Evolutionary conservation across 495 filamentous ascomycete species (phyloP), one percentile per base, ranked within the genome.

Genomic region (Penicillium turbatum): DNA sequence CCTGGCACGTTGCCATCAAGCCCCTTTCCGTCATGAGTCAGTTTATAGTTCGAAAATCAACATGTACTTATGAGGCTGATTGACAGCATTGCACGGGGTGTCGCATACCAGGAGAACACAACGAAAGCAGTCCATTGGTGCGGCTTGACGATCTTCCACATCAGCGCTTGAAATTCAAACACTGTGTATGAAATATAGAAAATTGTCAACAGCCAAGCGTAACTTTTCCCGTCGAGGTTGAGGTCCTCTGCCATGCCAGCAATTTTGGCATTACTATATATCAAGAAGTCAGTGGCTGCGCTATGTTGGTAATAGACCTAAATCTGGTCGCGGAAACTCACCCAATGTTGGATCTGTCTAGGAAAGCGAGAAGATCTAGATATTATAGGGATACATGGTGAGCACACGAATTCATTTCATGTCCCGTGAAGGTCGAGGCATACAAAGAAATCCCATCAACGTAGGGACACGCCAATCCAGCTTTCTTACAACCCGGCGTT

Each of bases 161-260:
- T 85, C 27, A 90, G 56, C 0, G 82, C 81, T 42, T 79, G 72
- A 71, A 84, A 85, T 69, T 90, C 85, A 51, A 89, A 90, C 9
- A 84, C 31, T 27, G 82, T 81, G 39, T 75, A 74, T 17, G 74
- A 63, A 13, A 79, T 86, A 61, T 92, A 92, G 61, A 92, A 93
- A 31, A 89, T 85, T 0, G 86, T 90, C 40, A 92, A 69, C 15
- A 92, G 73, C 88, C 88, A 95, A 57, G 85, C 65, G 51, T 86
- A 86, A 34, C 69, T 65, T 11, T 74, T 70, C 17, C 78, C 72
- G 2, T 65, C 61, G 15, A 86, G 71, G 24, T 71, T 39, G 13
- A 86, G 66, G 55, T 84, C 64, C 44, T 60, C 49, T 34, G 48
- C 24, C 64, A 67, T 67, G 32, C 82, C 82, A 7, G 82, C 82